Evolutionary conservation across 192 early-diverging fungal genomes (phyloP).

Genomic region (Spizellomyces sp.): DNA sequence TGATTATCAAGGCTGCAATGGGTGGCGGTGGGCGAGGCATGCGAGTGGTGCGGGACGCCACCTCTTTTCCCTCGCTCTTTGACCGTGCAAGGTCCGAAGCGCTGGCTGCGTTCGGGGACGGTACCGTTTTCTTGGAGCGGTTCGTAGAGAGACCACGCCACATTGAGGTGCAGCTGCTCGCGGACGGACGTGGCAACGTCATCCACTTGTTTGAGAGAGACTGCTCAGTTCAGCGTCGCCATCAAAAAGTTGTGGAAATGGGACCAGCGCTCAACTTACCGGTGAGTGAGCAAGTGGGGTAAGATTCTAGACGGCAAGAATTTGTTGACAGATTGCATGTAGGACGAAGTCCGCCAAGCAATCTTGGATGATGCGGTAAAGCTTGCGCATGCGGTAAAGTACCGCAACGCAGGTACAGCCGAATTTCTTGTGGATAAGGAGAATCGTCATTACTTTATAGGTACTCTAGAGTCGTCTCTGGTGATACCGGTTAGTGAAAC

Average conservation of each 20-base stretch:
- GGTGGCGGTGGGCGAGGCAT: constrained; percentile 96
- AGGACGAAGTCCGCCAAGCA: constrained; percentile 61
- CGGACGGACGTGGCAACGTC: constrained; percentile 79
- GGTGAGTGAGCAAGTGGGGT: too few relatives aligned
- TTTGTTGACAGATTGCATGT: neutral
- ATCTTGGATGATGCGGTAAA: constrained; percentile 91
- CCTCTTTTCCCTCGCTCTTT: constrained; percentile 76
- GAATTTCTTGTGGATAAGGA: constrained; percentile 93
- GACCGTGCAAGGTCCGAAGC: constrained; percentile 87
- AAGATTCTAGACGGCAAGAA: neutral
- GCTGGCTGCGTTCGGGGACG: constrained; percentile 91
- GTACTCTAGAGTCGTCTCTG: too few relatives aligned
- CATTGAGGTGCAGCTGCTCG: constrained; percentile 97
- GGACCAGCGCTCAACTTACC: constrained; percentile 81
- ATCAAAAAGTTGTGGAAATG: constrained; percentile 96
- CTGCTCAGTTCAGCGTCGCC: constrained; percentile 96
- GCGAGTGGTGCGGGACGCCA: constrained; percentile 83
- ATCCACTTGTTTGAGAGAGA: constrained; percentile 94
- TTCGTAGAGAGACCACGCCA: constrained; percentile 90
- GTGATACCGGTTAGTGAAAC: too few relatives aligned
- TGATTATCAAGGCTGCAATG: constrained; percentile 97
- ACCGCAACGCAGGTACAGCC: constrained; percentile 95
- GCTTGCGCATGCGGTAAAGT: constrained; percentile 83
- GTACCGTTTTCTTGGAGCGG: constrained; percentile 92
- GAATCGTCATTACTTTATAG: constrained; percentile 91